Percentiles rank a stretch among this genome's conserved stretches.
phyloP scores from a whole-genome alignment of 371 early-diverging fungal genomes.

The Funneliformis caledonium region DNA sequence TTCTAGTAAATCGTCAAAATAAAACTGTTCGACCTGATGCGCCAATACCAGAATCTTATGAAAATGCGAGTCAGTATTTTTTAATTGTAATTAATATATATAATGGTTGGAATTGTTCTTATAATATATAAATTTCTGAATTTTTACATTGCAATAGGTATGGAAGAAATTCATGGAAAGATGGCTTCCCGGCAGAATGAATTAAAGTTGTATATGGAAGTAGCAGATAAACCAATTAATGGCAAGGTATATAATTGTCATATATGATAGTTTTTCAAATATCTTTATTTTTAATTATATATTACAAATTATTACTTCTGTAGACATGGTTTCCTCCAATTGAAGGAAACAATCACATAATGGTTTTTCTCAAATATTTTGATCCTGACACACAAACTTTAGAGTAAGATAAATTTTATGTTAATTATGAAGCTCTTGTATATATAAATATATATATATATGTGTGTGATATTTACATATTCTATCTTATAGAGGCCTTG shows the following conservation, averaged over 20 bases:
- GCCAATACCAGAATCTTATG: slow-evolving; percentile 55
- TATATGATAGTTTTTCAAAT: slow-evolving; percentile 8
- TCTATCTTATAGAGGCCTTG: slow-evolving; percentile 57
- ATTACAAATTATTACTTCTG: background rate
- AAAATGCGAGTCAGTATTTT: slow-evolving; percentile 51
- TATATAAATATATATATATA: background rate
- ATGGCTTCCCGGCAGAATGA: slow-evolving; percentile 3
- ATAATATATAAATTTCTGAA: background rate
- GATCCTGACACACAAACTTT: slow-evolving; percentile 68
- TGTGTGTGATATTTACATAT: background rate
- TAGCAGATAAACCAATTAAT: slow-evolving; percentile 44
- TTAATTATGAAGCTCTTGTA: background rate
- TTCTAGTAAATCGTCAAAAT: slow-evolving; percentile 79
- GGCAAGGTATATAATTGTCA: slow-evolving; percentile 7
- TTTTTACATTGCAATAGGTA: slow-evolving; percentile 12
- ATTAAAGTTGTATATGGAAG: slow-evolving; percentile 48
- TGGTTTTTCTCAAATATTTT: slow-evolving; percentile 87
- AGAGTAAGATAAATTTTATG: slow-evolving; percentile 50
- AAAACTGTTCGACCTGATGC: slow-evolving; percentile 82
- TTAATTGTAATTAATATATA: background rate
- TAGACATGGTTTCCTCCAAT: slow-evolving; percentile 44
- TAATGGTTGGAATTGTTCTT: no score
- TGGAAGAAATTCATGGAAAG: slow-evolving; percentile 29
- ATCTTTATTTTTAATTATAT: background rate
- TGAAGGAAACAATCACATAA: slow-evolving; percentile 50